Conservation (phyloP, 345 rosid genomes). For the Turritis glabra region DNA sequence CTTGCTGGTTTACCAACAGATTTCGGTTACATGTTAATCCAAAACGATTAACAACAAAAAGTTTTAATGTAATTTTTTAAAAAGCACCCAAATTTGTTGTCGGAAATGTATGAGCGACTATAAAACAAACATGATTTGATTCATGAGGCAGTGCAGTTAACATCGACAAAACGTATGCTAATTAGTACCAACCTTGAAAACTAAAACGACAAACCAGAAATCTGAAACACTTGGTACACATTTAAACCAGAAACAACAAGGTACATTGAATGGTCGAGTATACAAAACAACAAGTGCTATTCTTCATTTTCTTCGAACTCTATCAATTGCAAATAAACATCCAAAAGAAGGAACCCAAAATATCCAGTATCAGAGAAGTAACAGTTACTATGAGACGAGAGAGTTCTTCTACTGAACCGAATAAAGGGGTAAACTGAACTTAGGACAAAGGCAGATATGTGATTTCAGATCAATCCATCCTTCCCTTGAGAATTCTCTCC, state of each 20-base stretch:
- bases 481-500: slow-evolving; percentile 89
- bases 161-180: background rate
- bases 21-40: background rate
- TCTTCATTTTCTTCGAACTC: background rate
- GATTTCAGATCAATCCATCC: slow-evolving; percentile 68
- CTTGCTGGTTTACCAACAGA: background rate
- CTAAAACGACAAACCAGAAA: background rate
- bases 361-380: slow-evolving; percentile 5
- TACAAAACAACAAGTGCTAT: background rate
- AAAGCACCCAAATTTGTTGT: background rate
- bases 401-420: slow-evolving; percentile 18
- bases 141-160: background rate
- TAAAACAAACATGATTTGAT: background rate
- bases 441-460: slow-evolving; percentile 6
- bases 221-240: background rate
- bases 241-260: background rate
- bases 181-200: background rate
- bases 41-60: background rate
- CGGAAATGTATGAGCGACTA: background rate
- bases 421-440: background rate
- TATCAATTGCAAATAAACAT: background rate
- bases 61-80: background rate
- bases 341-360: slow-evolving; percentile 19
- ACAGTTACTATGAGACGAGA: background rate
- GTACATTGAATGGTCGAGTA: background rate